Percentiles rank a stretch among this genome's conserved stretches.
Conservation (phyloP, 2,329 filamentous ascomycete genomes). For the Orbilia javanica region DNA sequence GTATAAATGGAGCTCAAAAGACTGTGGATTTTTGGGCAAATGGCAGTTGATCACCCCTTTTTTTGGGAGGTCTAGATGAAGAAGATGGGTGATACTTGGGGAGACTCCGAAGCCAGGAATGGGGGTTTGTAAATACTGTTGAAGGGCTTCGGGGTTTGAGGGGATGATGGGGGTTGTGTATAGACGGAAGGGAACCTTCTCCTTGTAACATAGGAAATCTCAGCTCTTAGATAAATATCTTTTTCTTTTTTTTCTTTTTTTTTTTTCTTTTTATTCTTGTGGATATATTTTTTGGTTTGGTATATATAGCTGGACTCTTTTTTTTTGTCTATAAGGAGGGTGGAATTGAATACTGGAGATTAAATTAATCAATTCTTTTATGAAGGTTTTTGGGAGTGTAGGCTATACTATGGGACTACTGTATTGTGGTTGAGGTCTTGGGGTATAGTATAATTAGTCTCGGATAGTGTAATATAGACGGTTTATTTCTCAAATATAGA, state of each 20-base stretch:
- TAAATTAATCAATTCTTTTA: too few relatives aligned
- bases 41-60: too few relatives aligned
- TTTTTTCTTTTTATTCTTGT: constrained; percentile 20
- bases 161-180: background rate
- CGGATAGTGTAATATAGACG: too few relatives aligned
- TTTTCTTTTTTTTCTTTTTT: constrained; percentile 22
- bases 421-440: too few relatives aligned
- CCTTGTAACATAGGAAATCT: constrained; percentile 52
- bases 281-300: background rate
- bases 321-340: background rate
- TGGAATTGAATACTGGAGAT: background rate
- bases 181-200: constrained; percentile 24
- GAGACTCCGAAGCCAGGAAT: background rate
- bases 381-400: too few relatives aligned
- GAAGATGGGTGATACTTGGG: background rate
- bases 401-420: too few relatives aligned
- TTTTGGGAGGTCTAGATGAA: background rate
- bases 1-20: background rate
- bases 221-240: constrained; percentile 52
- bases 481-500: too few relatives aligned
- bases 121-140: constrained; percentile 13
- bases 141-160: background rate
- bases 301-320: background rate
- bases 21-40: too few relatives aligned
- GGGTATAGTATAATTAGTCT: too few relatives aligned